Percentiles rank a stretch among this genome's conserved stretches.
Evolutionary conservation across 1,284 basidiomycete genomes (phyloP).

Genomic region (Puccinia brachypodii): DNA sequence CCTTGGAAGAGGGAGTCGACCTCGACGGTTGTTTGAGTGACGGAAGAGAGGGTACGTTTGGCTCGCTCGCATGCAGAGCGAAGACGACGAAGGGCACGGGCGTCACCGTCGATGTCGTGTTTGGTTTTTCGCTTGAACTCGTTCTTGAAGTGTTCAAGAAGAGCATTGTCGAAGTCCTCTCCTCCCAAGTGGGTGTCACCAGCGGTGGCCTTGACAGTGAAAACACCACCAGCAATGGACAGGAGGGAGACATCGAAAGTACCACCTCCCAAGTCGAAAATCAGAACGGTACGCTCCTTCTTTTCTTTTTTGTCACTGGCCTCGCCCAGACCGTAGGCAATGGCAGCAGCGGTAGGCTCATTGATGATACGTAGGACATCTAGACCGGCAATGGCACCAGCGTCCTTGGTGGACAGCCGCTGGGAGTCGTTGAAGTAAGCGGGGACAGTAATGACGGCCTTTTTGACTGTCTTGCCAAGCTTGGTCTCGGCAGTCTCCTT

Average conservation of each 20-base stretch:
- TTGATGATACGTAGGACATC: conserved; percentile 71
- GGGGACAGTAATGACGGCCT: conserved; percentile 70
- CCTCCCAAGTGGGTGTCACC: conserved; percentile 68
- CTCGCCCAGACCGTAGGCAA: conserved; percentile 68
- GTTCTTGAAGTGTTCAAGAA: conserved; percentile 78
- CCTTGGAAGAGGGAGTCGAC: conserved; percentile 88
- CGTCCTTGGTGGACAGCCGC: conserved; percentile 70
- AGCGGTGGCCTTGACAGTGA: conserved; percentile 67
- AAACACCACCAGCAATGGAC: conserved; percentile 66
- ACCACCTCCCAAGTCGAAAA: conserved; percentile 98
- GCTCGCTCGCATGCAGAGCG: conserved; percentile 98
- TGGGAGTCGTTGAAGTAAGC: conserved; percentile 72
- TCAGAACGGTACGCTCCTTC: conserved; percentile 95
- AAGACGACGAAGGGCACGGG: conserved; percentile 91
- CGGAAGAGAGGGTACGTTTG: conserved; percentile 96
- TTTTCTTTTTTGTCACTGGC: conserved; percentile 62
- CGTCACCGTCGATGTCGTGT: conserved; percentile 90
- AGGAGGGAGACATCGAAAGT: conserved; percentile 70
- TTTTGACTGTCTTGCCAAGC: conserved; percentile 66
- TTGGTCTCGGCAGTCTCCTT: conserved; percentile 75
- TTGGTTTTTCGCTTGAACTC: conserved; percentile 72
- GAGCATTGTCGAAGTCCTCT: conserved; percentile 97
- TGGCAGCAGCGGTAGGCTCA: conserved; percentile 63
- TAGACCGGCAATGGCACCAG: conserved; percentile 66
- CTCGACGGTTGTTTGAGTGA: conserved; percentile 83